Evolutionary conservation across 2,329 filamentous ascomycete species (phyloP), one percentile per base, ranked within the genome.

Genomic region (Pseudocercospora musae): DNA sequence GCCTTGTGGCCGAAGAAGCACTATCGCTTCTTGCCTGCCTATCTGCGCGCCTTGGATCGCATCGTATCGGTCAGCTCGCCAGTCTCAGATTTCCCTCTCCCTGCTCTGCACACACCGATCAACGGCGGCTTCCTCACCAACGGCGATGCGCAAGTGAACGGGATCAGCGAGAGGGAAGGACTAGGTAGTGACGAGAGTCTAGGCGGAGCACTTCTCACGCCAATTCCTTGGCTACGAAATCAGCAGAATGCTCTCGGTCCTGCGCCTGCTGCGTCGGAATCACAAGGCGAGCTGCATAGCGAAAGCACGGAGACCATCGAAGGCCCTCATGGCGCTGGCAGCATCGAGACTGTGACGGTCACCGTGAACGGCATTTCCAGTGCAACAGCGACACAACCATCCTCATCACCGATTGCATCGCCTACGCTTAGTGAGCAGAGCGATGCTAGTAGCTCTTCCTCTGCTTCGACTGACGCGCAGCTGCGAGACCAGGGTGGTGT

Each of bases 51-150:
- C 2, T 85, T 98, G 54, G 92, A 98, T 74, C 89, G 95, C 60
- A 89, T 96, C 21, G 87, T 97, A 23, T 92, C 90, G 60, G 95
- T 99, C 60, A 96, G 92, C 10, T 96, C 91, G 40, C 85, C 88
- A 25, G 86, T 88, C 20, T 88, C 90, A 66, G 82, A 87, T 61
- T 99, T 96, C 73, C 95, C 95, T 0, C 85, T 98, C 1, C 91
- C 91, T 1, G 85, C 87, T 0, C 71, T 78, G 66, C 73, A 76
- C 5, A 62, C 69, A 18, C 56, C 69, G 1, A 77, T 78, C 50
- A 83, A 84, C 57, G 77, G 77, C 77, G 66, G 75, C 73, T 75
- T 82, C 57, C 76, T 82, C 29, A 74, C 74, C 66, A 84, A 85
- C 25, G 79, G 82, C 56, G 81, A 86, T 69, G 78, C 78, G 15